These are phyloP conservation scores for Ottelia alismoides DNA, from an alignment of 106 monocot species.

Conservation along the genomic window DNA sequence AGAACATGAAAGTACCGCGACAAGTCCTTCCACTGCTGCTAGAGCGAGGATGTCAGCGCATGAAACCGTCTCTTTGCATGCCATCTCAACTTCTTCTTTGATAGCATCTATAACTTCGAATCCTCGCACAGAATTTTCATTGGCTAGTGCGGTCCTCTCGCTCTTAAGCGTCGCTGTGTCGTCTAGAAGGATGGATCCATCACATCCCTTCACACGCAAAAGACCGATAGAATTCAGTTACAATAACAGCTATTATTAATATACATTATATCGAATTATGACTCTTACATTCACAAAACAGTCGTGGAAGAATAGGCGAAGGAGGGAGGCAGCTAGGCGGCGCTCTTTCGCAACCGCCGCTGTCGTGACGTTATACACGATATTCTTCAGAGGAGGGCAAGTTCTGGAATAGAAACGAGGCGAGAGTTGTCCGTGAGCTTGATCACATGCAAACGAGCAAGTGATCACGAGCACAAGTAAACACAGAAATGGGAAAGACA, in stretches of 20 bases:
- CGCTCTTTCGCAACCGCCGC: slow-evolving; percentile 3
- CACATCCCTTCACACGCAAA: background rate
- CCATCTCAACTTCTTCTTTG: too few species aligned
- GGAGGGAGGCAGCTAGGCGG: slow-evolving; percentile 7
- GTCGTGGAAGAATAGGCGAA: slow-evolving; percentile 11
- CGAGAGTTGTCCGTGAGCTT: background rate
- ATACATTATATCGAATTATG: too few species aligned
- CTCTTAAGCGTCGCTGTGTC: background rate
- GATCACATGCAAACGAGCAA: too few species aligned
- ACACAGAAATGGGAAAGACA: too few species aligned
- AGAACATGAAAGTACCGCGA: too few species aligned
- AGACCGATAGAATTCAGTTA: too few species aligned
- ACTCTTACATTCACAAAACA: slow-evolving; percentile 11
- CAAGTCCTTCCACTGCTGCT: too few species aligned
- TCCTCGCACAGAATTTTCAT: background rate
- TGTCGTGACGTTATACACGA: background rate
- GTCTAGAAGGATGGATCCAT: background rate
- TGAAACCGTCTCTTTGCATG: too few species aligned
- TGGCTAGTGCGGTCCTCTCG: background rate
- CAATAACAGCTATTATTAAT: too few species aligned
- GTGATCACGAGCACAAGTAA: too few species aligned
- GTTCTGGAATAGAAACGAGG: background rate
- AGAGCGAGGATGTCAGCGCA: too few species aligned
- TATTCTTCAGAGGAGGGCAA: background rate
- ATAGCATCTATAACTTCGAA: background rate